Evolutionary conservation across 257 asterid genomes (phyloP).

Genomic region (Oldenlandia corymbosa): DNA sequence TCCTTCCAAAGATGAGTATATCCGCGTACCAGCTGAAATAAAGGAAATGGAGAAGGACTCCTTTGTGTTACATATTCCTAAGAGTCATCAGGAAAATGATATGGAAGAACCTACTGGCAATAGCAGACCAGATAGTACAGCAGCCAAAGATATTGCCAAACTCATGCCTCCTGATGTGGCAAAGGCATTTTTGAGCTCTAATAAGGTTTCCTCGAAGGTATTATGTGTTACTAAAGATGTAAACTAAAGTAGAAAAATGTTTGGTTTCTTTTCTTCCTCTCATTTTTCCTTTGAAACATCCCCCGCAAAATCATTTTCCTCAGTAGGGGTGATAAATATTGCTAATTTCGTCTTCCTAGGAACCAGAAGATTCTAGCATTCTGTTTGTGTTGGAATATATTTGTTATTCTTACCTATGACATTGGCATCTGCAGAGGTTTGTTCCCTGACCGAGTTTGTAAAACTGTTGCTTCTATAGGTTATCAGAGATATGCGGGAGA

Average conservation of each 20-base stretch:
- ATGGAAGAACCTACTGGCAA: conserved; percentile 48
- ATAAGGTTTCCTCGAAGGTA: conserved; percentile 76
- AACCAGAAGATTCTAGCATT: neutral
- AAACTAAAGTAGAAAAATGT: neutral
- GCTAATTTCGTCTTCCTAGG: neutral
- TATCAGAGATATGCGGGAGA: conserved; percentile 77
- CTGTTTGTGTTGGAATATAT: neutral
- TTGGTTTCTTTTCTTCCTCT: no score
- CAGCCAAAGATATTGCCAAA: conserved; percentile 69
- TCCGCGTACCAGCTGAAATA: conserved; percentile 79
- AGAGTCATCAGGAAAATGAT: conserved; percentile 42
- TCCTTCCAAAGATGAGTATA: conserved; percentile 62
- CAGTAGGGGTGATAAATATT: neutral
- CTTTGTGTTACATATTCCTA: conserved; percentile 75
- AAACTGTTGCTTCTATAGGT: conserved; percentile 35
- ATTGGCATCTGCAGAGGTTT: neutral
- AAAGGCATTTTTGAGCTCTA: conserved; percentile 69
- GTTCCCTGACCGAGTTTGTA: conserved; percentile 13
- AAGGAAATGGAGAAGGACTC: conserved; percentile 71
- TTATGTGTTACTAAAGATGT: neutral
- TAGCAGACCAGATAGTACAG: conserved; percentile 48
- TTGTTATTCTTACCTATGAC: neutral
- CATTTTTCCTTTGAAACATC: no score
- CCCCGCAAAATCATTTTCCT: neutral
- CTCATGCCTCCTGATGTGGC: conserved; percentile 98